Evolutionary conservation across 129 eudicot genomes (phyloP), one percentile per base, ranked within the genome.

Genomic region (Tanacetum coccineum): DNA sequence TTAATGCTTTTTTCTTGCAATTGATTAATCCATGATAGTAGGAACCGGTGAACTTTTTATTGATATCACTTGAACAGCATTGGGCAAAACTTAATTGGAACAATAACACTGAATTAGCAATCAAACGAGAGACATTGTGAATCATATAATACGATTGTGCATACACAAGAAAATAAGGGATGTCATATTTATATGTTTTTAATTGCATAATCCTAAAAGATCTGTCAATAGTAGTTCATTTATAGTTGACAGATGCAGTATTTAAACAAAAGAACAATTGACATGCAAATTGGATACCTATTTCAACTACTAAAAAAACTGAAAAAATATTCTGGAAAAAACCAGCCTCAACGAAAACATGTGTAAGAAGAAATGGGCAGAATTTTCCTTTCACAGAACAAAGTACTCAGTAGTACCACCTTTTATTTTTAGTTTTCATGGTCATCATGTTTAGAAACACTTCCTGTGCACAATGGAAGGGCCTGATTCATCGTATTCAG

Each of bases 401-500:
- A 47, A 39, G 50, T 61, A 61, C 49, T 15, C 2, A 61, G 13
- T 9, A 17, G 66, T 61, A 61, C 50, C 62, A 57, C n/a, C 36
- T 57, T 57, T 57, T 57, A 57, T 57, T 57, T 19, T 58, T 68
- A 68, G 51, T 59, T 68, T 57, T 55, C 65, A 49, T 60, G 18
- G 47, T 60, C 19, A 11, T 58, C 47, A 9, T 68, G 64, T 13
- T 85, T 67, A 85, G 90, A 81, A 85, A 60, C 90, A 84, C 68
- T 82, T 85, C 82, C 91, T 77, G 80, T 82, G 91, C 73, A 85
- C 87, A 65, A 85, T 75, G 10, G 84, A 80, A 30, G 81, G 84
- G 36, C 84, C 84, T 1, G 81, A 71, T 44, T 80, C 84, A 71
- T 80, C 80, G 28, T 80, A 80, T 68, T 80, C 84, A 4, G 81